Percentiles rank a stretch among this genome's conserved stretches.
Evolutionary conservation across 768 basidiomycete genomes (phyloP).

Genomic region (Lepiota brunneoincarnata): DNA sequence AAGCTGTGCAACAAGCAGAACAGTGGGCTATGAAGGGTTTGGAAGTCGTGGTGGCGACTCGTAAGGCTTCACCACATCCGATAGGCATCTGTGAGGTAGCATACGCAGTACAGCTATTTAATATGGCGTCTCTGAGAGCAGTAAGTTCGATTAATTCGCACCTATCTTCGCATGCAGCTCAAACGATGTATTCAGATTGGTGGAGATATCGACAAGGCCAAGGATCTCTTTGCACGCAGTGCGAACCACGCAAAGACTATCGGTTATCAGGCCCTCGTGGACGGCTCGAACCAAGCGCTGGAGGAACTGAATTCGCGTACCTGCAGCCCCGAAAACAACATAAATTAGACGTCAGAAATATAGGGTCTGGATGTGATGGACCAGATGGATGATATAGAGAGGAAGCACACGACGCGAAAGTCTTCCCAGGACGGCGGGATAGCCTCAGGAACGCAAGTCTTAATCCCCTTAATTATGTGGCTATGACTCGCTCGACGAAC

Average conservation of each 20-base stretch:
- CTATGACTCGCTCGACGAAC: too few relatives aligned
- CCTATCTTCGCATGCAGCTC: neutral
- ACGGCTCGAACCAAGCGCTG: conserved; percentile 7
- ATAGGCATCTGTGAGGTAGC: conserved; percentile 48
- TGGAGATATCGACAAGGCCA: conserved; percentile 34
- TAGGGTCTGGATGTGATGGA: conserved; percentile 9
- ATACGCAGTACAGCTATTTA: conserved; percentile 57
- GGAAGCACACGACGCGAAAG: conserved; percentile 17
- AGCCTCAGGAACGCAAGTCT: too few relatives aligned
- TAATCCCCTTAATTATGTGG: too few relatives aligned
- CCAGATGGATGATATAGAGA: neutral
- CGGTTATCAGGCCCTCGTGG: conserved; percentile 24
- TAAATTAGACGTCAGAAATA: conserved; percentile 6
- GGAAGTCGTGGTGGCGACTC: conserved; percentile 26
- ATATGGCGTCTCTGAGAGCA: conserved; percentile 56
- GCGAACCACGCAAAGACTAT: conserved; percentile 35
- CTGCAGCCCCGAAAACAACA: conserved; percentile 6
- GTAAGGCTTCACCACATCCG: conserved; percentile 21
- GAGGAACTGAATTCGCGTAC: conserved; percentile 13
- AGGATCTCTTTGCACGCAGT: conserved; percentile 28
- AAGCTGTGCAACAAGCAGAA: conserved; percentile 45
- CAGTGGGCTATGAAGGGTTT: conserved; percentile 54
- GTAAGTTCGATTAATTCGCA: conserved; percentile 20
- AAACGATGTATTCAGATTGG: conserved; percentile 11
- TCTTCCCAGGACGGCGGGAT: too few relatives aligned